Conservation (phyloP, 1,284 basidiomycete species). For the Wallemia mellicola region DNA sequence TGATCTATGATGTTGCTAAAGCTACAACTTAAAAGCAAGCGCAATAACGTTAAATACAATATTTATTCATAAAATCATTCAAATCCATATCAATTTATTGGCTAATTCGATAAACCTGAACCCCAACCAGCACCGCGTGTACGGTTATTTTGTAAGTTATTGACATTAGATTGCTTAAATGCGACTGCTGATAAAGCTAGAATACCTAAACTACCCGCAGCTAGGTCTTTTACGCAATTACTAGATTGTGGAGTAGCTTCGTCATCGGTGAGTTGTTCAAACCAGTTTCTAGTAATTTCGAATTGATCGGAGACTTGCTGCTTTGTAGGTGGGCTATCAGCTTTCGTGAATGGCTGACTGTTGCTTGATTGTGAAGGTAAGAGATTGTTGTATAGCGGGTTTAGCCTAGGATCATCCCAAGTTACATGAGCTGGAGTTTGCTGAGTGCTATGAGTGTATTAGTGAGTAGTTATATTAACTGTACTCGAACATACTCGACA, state of each 20-base stretch:
- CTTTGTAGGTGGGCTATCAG: not conserved
- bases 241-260: not conserved
- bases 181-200: not conserved
- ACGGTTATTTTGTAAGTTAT: too few species aligned
- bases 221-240: not conserved
- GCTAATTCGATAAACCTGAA: too few species aligned
- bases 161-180: too few species aligned
- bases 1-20: too few species aligned
- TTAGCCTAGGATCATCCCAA: not conserved
- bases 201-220: not conserved
- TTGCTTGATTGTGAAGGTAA: not conserved
- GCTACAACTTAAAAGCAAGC: too few species aligned
- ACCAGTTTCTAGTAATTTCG: not conserved
- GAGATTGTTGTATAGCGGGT: not conserved
- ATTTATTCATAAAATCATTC: too few species aligned
- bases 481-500: not conserved
- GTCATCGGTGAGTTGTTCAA: not conserved
- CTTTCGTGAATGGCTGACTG: not conserved
- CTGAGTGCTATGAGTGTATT: not conserved
- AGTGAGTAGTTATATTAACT: not conserved
- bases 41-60: too few species aligned
- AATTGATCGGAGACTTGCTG: not conserved
- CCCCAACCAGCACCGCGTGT: too few species aligned
- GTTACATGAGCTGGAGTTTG: not conserved
- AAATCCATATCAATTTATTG: too few species aligned